Conservation (phyloP, 2,329 filamentous ascomycete genomes). For the Penicillium concentricum region DNA sequence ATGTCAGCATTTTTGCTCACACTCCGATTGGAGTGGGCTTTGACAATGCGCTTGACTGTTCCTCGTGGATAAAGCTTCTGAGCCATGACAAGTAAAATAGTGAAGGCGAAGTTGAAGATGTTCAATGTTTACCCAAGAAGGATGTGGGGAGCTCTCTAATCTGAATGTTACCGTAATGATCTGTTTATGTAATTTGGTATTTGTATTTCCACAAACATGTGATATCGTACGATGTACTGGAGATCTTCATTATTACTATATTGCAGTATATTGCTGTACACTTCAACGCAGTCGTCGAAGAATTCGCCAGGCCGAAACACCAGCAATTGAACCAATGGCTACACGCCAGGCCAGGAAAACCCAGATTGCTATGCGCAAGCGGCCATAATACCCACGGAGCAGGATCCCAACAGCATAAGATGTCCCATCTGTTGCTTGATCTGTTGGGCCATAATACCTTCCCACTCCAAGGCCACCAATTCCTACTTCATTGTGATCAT, state of each 20-base stretch:
- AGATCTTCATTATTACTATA: not conserved
- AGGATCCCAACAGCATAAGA: slow-evolving; percentile 43
- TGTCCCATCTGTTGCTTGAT: slow-evolving; percentile 24
- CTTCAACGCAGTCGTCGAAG: slow-evolving; percentile 19
- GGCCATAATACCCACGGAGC: slow-evolving; percentile 46
- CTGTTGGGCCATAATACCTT: slow-evolving; percentile 31
- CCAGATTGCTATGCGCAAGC: slow-evolving; percentile 40
- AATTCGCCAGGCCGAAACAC: slow-evolving; percentile 30
- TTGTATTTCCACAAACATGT: not conserved
- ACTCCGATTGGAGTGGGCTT: slow-evolving; percentile 78
- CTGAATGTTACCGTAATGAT: not conserved
- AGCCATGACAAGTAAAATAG: slow-evolving; percentile 50
- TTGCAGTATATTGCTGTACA: not conserved
- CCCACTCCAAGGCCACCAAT: slow-evolving; percentile 41
- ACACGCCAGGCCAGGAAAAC: slow-evolving; percentile 42
- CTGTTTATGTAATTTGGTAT: not conserved
- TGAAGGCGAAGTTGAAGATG: not conserved
- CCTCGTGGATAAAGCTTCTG: slow-evolving; percentile 80
- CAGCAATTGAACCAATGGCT: slow-evolving; percentile 30
- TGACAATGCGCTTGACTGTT: slow-evolving; percentile 84
- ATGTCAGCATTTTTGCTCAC: slow-evolving; percentile 85
- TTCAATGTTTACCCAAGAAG: not conserved
- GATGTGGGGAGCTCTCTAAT: not conserved
- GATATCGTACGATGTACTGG: not conserved
- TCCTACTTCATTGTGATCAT: slow-evolving; percentile 37